Conservation (phyloP, 1,139 yeast genomes). For the Eremothecium coryli region DNA sequence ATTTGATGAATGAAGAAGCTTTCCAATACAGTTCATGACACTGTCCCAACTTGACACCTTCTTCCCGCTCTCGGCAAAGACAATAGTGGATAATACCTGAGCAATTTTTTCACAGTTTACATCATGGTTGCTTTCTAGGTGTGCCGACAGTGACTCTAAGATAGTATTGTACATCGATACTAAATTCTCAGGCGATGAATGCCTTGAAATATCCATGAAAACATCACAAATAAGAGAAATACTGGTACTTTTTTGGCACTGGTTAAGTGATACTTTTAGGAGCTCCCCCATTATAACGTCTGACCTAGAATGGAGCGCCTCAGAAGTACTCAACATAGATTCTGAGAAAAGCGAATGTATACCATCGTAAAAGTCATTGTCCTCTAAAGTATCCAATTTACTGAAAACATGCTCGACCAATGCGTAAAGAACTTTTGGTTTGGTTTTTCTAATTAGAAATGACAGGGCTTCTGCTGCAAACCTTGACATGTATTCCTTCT, state of each 20-base stretch:
- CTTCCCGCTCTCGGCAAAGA: conserved; percentile 62
- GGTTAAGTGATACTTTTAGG: conserved; percentile 33
- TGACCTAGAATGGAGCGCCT: conserved; percentile 67
- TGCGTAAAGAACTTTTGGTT: conserved; percentile 37
- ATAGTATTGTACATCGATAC: conserved; percentile 37
- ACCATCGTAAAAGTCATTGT: conserved; percentile 44
- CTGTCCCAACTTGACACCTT: conserved; percentile 39
- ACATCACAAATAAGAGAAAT: conserved; percentile 50
- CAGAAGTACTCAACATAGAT: conserved; percentile 63
- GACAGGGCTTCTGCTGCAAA: conserved; percentile 90
- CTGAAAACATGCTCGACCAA: conserved; percentile 45
- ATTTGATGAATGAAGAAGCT: conserved; percentile 10
- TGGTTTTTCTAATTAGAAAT: conserved; percentile 66
- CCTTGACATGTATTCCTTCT: conserved; percentile 58
- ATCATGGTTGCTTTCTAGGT: conserved; percentile 10
- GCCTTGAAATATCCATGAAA: conserved; percentile 50
- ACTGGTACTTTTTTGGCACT: conserved; percentile 20
- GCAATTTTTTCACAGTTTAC: conserved; percentile 16
- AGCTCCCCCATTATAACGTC: conserved; percentile 40
- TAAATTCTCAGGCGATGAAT: conserved; percentile 51
- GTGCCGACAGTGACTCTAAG: conserved; percentile 26
- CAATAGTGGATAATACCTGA: conserved; percentile 36
- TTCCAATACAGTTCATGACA: conserved; percentile 15
- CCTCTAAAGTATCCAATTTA: conserved; percentile 36
- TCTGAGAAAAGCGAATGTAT: conserved; percentile 59